Percentiles rank a stretch among this genome's conserved stretches.
These are phyloP conservation scores for Trametes sp. DNA, from an alignment of 1,284 basidiomycete genomes.

Conservation along the genomic window DNA sequence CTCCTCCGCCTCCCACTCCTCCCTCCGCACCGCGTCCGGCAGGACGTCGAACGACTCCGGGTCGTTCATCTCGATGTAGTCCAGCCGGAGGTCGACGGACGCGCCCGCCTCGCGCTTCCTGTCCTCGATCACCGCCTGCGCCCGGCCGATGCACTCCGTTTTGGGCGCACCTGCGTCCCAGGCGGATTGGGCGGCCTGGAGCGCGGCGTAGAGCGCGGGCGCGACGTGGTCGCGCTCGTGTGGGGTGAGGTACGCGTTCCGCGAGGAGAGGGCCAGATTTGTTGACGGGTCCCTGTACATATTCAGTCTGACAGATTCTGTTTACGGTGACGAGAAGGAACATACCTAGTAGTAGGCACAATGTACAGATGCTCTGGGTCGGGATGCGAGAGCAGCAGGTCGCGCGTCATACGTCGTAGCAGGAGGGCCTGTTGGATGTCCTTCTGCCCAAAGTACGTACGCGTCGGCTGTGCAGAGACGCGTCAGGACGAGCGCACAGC, in stretches of 20 bases:
- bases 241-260: constrained; percentile 85
- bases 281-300: constrained; percentile 52
- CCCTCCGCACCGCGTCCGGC: constrained; percentile 41
- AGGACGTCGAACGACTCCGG: constrained; percentile 76
- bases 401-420: constrained; percentile 83
- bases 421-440: constrained; percentile 97
- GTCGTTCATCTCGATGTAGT: constrained; percentile 93
- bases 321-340: constrained; percentile 13
- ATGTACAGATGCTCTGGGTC: constrained; percentile 76
- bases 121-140: constrained; percentile 49
- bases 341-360: constrained; percentile 79
- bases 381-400: constrained; percentile 85
- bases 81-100: constrained; percentile 70
- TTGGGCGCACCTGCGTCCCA: constrained; percentile 65
- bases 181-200: constrained; percentile 60
- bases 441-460: constrained; percentile 97
- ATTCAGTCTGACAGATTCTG: background rate
- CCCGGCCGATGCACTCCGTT: constrained; percentile 58
- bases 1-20: constrained; percentile 35
- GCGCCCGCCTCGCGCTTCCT: constrained; percentile 33
- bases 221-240: constrained; percentile 73
- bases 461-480: constrained; percentile 70
- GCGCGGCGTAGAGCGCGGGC: constrained; percentile 75
- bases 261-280: constrained; percentile 87
- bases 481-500: background rate